Percentiles rank a stretch among this genome's conserved stretches.
Conservation (phyloP, 768 basidiomycete species). For the Boletellus ananiceps region DNA sequence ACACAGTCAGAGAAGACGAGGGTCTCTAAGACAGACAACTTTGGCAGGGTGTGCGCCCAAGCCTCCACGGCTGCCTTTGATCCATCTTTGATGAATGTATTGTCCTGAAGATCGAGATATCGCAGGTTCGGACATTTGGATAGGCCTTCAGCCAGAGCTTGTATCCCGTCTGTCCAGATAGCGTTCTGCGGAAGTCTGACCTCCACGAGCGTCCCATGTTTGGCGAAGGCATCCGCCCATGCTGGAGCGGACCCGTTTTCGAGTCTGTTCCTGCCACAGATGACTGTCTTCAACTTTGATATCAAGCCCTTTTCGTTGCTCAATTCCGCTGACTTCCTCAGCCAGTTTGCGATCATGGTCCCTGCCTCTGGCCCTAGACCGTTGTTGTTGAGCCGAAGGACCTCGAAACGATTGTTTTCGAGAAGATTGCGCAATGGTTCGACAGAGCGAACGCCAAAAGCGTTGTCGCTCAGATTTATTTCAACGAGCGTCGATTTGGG, state of each 20-base stretch:
- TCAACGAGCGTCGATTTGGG: conserved; percentile 77
- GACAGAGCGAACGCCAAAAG: conserved; percentile 92
- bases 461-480: conserved; percentile 92
- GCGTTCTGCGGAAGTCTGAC: conserved; percentile 98
- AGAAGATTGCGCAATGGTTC: conserved; percentile 92
- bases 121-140: conserved; percentile 60
- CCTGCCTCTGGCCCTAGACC: conserved; percentile 92
- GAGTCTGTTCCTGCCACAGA: conserved; percentile 95
- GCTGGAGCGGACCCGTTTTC: conserved; percentile 81
- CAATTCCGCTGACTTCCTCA: conserved; percentile 68
- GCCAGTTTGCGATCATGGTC: conserved; percentile 75
- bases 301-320: conserved; percentile 60
- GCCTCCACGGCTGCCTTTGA: conserved; percentile 52
- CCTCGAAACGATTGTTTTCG: conserved; percentile 69
- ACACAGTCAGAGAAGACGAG: conserved; percentile 93
- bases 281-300: conserved; percentile 72
- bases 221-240: conserved; percentile 87
- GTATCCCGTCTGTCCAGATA: conserved; percentile 89
- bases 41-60: conserved; percentile 60
- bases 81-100: conserved; percentile 69
- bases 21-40: conserved; percentile 67
- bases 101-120: conserved; percentile 90
- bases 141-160: conserved; percentile 71
- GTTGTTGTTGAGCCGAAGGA: conserved; percentile 93
- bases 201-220: conserved; percentile 75